These are phyloP conservation scores for Populus tomentosa DNA, from an alignment of 441 rosid genomes.

Conservation along the genomic window DNA sequence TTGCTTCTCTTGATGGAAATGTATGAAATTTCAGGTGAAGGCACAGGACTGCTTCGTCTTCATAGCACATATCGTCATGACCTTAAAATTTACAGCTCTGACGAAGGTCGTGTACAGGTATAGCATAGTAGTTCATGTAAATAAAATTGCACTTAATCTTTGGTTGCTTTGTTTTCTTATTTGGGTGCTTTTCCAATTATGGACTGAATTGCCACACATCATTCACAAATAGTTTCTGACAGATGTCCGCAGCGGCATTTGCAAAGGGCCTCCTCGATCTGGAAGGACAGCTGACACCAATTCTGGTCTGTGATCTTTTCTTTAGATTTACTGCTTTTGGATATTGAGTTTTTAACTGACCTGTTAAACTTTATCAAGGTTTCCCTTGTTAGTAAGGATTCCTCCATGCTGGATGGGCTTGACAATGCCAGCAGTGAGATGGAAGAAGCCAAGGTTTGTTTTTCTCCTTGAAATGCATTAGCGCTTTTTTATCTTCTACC, in stretches of 20 bases:
- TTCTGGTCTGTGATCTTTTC: slow-evolving; percentile 58
- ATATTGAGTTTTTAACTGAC: slow-evolving; percentile 18
- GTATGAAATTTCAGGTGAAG: slow-evolving; percentile 73
- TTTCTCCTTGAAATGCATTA: slow-evolving; percentile 15
- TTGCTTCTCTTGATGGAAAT: slow-evolving; percentile 19
- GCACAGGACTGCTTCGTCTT: slow-evolving; percentile 99
- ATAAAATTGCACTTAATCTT: slow-evolving; percentile 4
- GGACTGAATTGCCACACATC: slow-evolving; percentile 7
- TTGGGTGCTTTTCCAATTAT: slow-evolving; percentile 6
- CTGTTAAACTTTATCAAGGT: slow-evolving; percentile 52
- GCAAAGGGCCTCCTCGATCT: slow-evolving; percentile 99
- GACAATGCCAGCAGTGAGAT: slow-evolving; percentile 95
- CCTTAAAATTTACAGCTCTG: slow-evolving; percentile 99
- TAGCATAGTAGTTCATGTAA: slow-evolving; percentile 9
- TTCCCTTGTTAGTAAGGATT: slow-evolving; percentile 99
- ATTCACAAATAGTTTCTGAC: slow-evolving; percentile 25
- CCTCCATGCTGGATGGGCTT: slow-evolving; percentile 99
- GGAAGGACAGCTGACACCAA: slow-evolving; percentile 99
- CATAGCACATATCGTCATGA: slow-evolving; percentile 99
- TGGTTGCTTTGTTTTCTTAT: neutral
- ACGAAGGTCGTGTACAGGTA: slow-evolving; percentile 99
- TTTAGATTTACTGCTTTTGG: slow-evolving; percentile 18
- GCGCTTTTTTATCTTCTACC: slow-evolving; percentile 1
- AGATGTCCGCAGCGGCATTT: slow-evolving; percentile 99
- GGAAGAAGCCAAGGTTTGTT: slow-evolving; percentile 95